Base-by-base conservation (phyloP, 2,329 filamentous ascomycete species). In the Fusarium brevicatenulatum region DNA sequence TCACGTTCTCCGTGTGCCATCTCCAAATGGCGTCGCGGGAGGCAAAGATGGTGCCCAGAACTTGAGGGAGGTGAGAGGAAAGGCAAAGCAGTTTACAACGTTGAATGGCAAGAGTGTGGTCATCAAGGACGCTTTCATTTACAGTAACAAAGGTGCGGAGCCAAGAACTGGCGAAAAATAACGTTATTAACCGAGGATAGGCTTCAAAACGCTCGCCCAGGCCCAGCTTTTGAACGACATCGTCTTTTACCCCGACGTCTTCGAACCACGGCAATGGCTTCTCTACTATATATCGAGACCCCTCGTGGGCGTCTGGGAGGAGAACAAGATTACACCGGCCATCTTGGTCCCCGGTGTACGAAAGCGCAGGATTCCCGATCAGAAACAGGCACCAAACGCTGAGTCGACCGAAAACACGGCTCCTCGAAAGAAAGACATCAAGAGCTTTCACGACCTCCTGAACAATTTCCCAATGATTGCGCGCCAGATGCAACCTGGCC, bases 401-500 rank as follows among this genome's bases (percentile, higher is more conserved):
- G 83, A 85, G 55, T 78, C 83, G 42, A 82, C 82, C 36, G 85
- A 88, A 30, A 80, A 83, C 39, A 70, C 81, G 6, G 83, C 86
- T 36, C 81, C 81, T 9, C 80, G 88, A 70, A 98, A 97, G 84
- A 98, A 97, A 82, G 94, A 97, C 67, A 92, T 99, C 80, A 94
- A 91, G 82, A 94, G 90, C 39, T 99, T 99, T 80, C 91, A 92
- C 68, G 96, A 98, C 73, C 87, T 99, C 19, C 87, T 99, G 46
- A 93, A 93, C 74, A 91, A 95, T 76, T 99, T 98, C 74, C 96
- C 96, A 4, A 93, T 97, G 89, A 98, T 99, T 76, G 95, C 95
- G 30, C 90, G 94, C 67, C 96, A 99, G 82, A 97, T 99, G 95
- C 95, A 98, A 76, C 90, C 92, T 4, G 96, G 96, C 0, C 83